Percentiles rank a stretch among this genome's conserved stretches.
phyloP scores from a whole-genome alignment of 75 land plant genomes.

The Adiantum capillusveneris region DNA sequence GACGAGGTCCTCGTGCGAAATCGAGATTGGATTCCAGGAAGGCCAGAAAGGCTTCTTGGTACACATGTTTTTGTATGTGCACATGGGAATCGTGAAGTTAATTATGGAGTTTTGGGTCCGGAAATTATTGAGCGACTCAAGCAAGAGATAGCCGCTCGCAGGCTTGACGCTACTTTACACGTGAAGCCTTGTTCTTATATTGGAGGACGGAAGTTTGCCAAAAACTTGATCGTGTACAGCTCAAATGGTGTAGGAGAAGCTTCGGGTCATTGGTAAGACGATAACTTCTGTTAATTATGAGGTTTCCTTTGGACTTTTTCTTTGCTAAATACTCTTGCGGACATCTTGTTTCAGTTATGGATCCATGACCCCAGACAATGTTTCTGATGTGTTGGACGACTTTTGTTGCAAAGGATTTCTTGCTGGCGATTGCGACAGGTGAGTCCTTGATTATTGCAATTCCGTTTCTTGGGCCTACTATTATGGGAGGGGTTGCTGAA shows the following conservation, averaged over 20 bases:
- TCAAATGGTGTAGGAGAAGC: neutral
- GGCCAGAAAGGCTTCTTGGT: slow-evolving; percentile 20
- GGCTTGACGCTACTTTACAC: slow-evolving; percentile 56
- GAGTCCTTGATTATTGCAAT: too few relatives aligned
- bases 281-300: neutral
- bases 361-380: slow-evolving; percentile 30
- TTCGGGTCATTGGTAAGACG: neutral
- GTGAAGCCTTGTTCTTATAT: slow-evolving; percentile 85
- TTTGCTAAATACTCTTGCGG: neutral
- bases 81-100: slow-evolving; percentile 9
- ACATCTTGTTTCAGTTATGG: slow-evolving; percentile 19
- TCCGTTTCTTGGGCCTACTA: neutral
- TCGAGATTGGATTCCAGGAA: slow-evolving; percentile 12
- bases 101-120: slow-evolving; percentile 6
- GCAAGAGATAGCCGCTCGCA: slow-evolving; percentile 53
- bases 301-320: neutral
- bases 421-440: slow-evolving; percentile 23
- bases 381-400: slow-evolving; percentile 22
- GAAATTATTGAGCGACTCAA: slow-evolving; percentile 47
- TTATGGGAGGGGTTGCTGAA: neutral
- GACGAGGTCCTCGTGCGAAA: slow-evolving; percentile 27
- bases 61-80: slow-evolving; percentile 29
- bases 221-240: slow-evolving; percentile 84
- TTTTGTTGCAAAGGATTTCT: slow-evolving; percentile 16
- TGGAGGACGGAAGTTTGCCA: slow-evolving; percentile 94